Percentiles rank a stretch among this genome's conserved stretches.
Conservation (phyloP, 352 stramenopile genomes). For the Phytophthora cajani region DNA sequence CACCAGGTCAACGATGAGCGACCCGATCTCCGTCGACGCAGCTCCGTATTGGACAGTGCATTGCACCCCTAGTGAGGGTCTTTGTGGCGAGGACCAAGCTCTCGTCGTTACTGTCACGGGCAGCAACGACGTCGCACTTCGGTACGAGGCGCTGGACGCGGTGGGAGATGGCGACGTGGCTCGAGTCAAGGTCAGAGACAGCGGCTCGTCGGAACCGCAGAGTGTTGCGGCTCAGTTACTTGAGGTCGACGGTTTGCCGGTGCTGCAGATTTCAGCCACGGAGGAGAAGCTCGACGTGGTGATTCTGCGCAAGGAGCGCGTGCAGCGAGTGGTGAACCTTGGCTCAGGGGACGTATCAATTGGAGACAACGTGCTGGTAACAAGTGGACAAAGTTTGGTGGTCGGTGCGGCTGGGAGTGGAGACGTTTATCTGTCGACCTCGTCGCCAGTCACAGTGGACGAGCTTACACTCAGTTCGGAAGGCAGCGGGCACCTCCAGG, state of each 20-base stretch:
- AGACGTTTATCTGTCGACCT: slow-evolving; percentile 13
- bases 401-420: slow-evolving; percentile 17
- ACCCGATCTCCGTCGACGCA: slow-evolving; percentile 5
- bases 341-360: slow-evolving; percentile 28
- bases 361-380: slow-evolving; percentile 16
- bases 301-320: slow-evolving; percentile 21
- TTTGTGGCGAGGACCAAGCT: slow-evolving; percentile 16
- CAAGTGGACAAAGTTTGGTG: slow-evolving; percentile 18
- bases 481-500: slow-evolving; percentile 26
- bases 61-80: slow-evolving; percentile 4
- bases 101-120: slow-evolving; percentile 33
- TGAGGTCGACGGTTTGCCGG: slow-evolving; percentile 19
- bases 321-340: slow-evolving; percentile 22
- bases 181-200: slow-evolving; percentile 10
- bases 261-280: slow-evolving; percentile 21
- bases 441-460: slow-evolving; percentile 12
- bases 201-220: not conserved
- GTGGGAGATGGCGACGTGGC: slow-evolving; percentile 19
- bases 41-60: slow-evolving; percentile 26
- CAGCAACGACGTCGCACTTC: slow-evolving; percentile 29
- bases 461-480: slow-evolving; percentile 13
- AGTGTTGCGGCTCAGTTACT: slow-evolving; percentile 12
- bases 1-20: slow-evolving; percentile 9
- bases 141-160: slow-evolving; percentile 8
- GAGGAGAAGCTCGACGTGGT: slow-evolving; percentile 21